Percentiles rank a stretch among this genome's conserved stretches.
Conservation (phyloP, 768 basidiomycete species). For the Mycena belliarum region DNA sequence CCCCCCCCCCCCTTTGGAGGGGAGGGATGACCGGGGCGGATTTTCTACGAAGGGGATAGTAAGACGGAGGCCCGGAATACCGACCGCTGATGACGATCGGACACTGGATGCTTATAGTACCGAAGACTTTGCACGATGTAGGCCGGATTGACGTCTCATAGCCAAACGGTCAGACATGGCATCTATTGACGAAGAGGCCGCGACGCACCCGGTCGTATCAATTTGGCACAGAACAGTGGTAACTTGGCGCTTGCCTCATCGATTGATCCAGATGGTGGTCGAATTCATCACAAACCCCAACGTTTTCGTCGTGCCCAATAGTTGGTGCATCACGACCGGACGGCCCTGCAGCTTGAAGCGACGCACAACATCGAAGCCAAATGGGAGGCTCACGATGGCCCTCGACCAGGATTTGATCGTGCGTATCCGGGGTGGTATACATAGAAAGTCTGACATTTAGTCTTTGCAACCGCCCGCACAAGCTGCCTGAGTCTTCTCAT, state of each 20-base stretch:
- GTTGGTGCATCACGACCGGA: no score
- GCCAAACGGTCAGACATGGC: no score
- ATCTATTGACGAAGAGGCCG: no score
- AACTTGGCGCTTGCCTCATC: background rate
- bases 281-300: background rate
- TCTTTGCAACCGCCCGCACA: background rate
- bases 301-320: background rate
- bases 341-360: no score
- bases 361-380: no score
- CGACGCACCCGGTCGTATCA: no score
- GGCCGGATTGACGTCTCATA: no score
- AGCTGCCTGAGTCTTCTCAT: background rate
- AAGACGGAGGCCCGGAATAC: background rate
- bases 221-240: no score
- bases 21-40: no score
- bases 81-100: background rate
- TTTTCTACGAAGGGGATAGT: background rate
- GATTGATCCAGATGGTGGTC: slow-evolving; percentile 1
- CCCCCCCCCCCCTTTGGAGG: no score
- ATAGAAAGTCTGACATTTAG: background rate
- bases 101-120: no score
- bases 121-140: no score
- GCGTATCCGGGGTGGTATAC: background rate
- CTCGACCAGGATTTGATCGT: background rate
- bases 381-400: background rate